phyloP scores from a whole-genome alignment of 176 grass and related monocot species.

The barley (Hordeum vulgare) region DNA sequence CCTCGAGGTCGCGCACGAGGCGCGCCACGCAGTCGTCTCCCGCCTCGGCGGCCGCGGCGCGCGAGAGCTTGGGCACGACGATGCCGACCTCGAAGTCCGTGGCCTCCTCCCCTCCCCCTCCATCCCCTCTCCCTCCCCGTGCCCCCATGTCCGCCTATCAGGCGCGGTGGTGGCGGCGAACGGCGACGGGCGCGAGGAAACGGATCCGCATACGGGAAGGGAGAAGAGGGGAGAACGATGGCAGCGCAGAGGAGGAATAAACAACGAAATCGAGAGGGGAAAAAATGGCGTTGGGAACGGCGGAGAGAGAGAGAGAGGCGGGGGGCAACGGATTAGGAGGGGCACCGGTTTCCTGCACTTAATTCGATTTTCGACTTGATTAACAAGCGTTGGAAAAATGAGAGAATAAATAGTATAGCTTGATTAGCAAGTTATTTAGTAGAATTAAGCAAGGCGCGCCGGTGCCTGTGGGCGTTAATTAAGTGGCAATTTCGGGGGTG shows the following conservation, averaged over 20 bases:
- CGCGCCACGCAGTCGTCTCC: constrained; percentile 55
- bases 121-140: constrained; percentile 23
- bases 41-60: constrained; percentile 1
- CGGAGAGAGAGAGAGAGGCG: not conserved
- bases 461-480: not conserved
- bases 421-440: not conserved
- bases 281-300: constrained; percentile 7
- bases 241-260: not conserved
- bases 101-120: constrained; percentile 37
- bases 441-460: not conserved
- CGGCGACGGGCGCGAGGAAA: constrained; percentile 11
- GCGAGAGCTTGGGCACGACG: constrained; percentile 63
- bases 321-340: constrained; percentile 27
- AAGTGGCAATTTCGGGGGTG: not conserved
- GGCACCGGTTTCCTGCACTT: not conserved
- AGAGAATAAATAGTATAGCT: not conserved
- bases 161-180: not conserved
- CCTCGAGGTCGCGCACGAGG: constrained; percentile 51
- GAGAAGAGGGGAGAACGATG: not conserved
- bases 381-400: too few species aligned
- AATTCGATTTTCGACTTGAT: not conserved
- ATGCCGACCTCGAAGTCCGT: constrained; percentile 69
- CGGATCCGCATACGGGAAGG: constrained; percentile 38
- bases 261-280: not conserved
- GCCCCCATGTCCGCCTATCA: constrained; percentile 19